Evolutionary conservation across 2,329 filamentous ascomycete species (phyloP), one percentile per base, ranked within the genome.

Genomic region (Penicillium griseofulvum): DNA sequence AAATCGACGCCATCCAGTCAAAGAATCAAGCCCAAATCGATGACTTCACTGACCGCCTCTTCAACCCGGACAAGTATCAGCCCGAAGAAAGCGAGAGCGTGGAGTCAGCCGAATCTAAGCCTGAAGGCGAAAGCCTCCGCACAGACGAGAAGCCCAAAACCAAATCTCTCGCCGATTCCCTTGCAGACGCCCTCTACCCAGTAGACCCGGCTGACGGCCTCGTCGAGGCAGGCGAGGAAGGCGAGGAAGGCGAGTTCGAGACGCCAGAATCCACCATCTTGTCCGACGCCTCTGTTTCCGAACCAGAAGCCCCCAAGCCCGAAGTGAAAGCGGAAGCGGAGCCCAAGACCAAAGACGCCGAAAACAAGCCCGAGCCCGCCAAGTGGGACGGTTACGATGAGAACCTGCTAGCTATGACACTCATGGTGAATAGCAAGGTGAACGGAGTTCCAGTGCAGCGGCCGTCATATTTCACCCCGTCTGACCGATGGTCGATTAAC

Each of bases 1-100:
- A 90, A 50, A 90, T 95, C 59, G 77, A 87, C 17, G 72, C 75
- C 12, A 89, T 94, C n/a, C 93, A 97, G 70, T 82, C 79, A 22
- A 80, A 80, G 14, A 86, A 83, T 55, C 83, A 84, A 59, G 83
- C 79, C 17, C 82, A 83, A 33, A 81, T 91, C 22, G 85, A 88
- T 45, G 82, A 82, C 12, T 90, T 90, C 62, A 88, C 95, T 70
- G 80, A 69, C 24, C 66, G 71, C n/a, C 62, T 78, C 4, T 61
- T 78, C 29, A 71, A 76, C 48, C 66, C 72, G 10, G 60, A 65
- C 2, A 22, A 22, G 22, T 22, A 22, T 14, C 64, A 53, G 44
- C 42, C 49, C 5, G 28, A 54, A 10, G 22, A 52, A 22, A 28
- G 17, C 37, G 6, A 61, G 37, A 56, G 57, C 12, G 53, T 66